Evolutionary conservation across 192 early-diverging fungal species (phyloP), one percentile per base, ranked within the genome.

Genomic region (Entomortierella chlamydospora): DNA sequence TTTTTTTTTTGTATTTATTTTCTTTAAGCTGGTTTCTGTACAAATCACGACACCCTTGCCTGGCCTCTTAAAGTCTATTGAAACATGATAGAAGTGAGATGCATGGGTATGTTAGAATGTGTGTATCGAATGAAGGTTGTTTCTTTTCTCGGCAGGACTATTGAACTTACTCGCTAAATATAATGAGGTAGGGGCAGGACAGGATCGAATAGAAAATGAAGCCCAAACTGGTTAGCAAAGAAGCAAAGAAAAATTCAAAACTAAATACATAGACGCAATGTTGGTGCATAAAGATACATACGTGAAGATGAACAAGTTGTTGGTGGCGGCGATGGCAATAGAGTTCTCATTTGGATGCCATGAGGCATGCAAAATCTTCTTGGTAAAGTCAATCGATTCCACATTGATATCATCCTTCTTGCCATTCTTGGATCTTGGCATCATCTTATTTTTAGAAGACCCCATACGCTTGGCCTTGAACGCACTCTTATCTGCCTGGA

Each of bases 301-400:
- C 86, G 93, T 93, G 84, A 95, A 95, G 69, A 95, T 93, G 73
- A 99, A 99, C 68, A 99, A 90, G 82, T 98, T 99, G 89, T 99
- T 99, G 39, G 98, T 99, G 25, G 98, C 98, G 41, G 98, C 98
- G 51, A 98, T 93, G 22, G 98, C 96, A 52, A 98, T 92, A 20
- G 96, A 96, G 83, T 98, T 98, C 82, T 99, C 98, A 64, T 91
- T 91, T 51, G 98, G 98, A 89, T 99, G 98, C 97, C 97, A 99
- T 51, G 94, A 95, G 30, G 97, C 95, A 79, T 99, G 98, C 58
- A 99, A 80, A 70, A 99, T 99, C 87, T 98, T 98, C 87, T 97
- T 96, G 73, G 89, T 91, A 80, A 94, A 98, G 83, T 99, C 98
- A 62, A 95, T 87, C 47, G 89, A 83, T 47, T 98, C 96, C 0